These are phyloP conservation scores for Solanum chacoense DNA, from an alignment of 305 asterid genomes.

Conservation along the genomic window DNA sequence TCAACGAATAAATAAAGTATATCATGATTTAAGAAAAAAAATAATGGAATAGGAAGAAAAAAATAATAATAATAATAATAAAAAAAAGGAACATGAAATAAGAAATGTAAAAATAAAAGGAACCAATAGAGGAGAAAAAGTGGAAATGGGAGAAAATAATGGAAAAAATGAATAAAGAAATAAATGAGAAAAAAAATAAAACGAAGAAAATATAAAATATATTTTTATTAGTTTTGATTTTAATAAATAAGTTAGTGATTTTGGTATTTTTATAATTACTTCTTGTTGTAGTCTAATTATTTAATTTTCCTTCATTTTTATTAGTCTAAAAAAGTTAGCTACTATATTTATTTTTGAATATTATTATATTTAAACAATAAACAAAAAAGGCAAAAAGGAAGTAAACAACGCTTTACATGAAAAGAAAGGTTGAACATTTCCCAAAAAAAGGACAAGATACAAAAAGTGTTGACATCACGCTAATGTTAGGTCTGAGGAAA, in stretches of 20 bases:
- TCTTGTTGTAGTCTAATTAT: neutral
- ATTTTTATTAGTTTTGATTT: too few species aligned
- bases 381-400: neutral
- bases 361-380: too few species aligned
- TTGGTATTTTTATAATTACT: neutral
- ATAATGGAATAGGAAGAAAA: too few species aligned
- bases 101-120: neutral
- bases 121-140: neutral
- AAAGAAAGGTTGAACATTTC: neutral
- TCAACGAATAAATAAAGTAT: neutral
- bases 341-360: neutral
- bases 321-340: neutral
- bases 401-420: neutral
- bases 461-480: neutral
- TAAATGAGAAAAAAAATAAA: neutral
- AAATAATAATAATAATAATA: too few species aligned
- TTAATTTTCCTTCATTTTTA: neutral
- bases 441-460: neutral
- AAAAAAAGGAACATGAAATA: neutral
- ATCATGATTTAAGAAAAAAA: neutral
- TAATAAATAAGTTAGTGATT: too few species aligned
- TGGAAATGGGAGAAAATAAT: neutral
- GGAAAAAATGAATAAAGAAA: neutral
- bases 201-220: neutral
- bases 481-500: neutral